These are phyloP conservation scores for Gigaspora rosea DNA, from an alignment of 192 early-diverging fungal species.

Conservation along the genomic window DNA sequence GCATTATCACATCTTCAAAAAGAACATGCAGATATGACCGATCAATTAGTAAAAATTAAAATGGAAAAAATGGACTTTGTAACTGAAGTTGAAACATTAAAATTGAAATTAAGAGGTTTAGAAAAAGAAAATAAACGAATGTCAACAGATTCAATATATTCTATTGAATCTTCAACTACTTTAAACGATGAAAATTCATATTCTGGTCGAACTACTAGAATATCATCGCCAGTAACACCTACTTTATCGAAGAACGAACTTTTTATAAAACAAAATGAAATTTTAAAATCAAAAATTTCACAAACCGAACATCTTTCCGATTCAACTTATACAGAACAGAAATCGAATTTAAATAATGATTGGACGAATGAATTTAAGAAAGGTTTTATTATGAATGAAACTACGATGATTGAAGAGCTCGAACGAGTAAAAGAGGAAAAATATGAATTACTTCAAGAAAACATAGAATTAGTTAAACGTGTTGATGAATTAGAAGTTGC, in stretches of 20 bases:
- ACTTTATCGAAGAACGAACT: neutral
- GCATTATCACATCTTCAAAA: slow-evolving; percentile 65
- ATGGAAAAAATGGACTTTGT: slow-evolving; percentile 52
- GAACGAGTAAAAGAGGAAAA: slow-evolving; percentile 43
- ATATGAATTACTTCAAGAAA: slow-evolving; percentile 40
- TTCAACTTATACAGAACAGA: neutral
- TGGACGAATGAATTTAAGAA: slow-evolving; percentile 11
- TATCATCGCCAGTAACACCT: neutral
- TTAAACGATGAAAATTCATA: neutral
- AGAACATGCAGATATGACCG: slow-evolving; percentile 68
- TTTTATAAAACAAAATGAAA: neutral
- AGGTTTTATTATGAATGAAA: neutral
- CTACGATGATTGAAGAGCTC: slow-evolving; percentile 38
- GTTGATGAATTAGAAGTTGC: slow-evolving; percentile 32
- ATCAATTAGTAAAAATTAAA: slow-evolving; percentile 57
- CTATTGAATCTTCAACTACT: slow-evolving; percentile 7
- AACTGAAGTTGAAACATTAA: slow-evolving; percentile 58
- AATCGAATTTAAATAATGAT: neutral
- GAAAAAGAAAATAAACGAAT: slow-evolving; percentile 54
- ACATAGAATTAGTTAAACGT: slow-evolving; percentile 29
- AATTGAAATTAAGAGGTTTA: slow-evolving; percentile 43
- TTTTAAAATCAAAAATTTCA: neutral
- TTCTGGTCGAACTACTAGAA: neutral
- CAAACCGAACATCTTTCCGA: neutral
- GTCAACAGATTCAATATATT: slow-evolving; percentile 26